Evolutionary conservation across 2,329 filamentous ascomycete species (phyloP).

Genomic region (Hirsutella minnesotensis): DNA sequence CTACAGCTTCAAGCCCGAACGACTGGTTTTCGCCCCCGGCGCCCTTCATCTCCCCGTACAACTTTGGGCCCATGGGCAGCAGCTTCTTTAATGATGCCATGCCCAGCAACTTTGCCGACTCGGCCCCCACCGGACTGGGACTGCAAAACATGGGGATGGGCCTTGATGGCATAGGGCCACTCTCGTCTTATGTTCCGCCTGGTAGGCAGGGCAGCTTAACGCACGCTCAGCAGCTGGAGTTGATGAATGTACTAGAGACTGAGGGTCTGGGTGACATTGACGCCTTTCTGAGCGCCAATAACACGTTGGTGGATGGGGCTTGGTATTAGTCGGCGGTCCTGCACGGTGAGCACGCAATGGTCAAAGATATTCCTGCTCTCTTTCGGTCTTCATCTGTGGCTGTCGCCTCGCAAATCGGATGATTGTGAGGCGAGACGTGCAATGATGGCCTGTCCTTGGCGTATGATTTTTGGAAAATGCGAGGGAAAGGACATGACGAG

Average conservation of each 20-base stretch:
- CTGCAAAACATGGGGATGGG: constrained; percentile 18
- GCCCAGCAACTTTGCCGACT: constrained; percentile 16
- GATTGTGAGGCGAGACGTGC: too few species aligned
- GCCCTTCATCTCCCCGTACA: constrained; percentile 41
- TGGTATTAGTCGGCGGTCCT: constrained; percentile 17
- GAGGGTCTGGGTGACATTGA: constrained; percentile 53
- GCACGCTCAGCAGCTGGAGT: constrained; percentile 69
- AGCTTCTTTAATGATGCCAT: constrained; percentile 29
- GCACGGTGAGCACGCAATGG: too few species aligned
- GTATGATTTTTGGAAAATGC: too few species aligned
- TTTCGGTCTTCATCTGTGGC: too few species aligned
- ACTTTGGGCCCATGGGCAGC: constrained; percentile 29
- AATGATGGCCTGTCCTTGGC: too few species aligned
- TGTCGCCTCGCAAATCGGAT: too few species aligned
- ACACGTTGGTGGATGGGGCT: constrained; percentile 14
- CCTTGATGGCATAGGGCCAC: constrained; percentile 10
- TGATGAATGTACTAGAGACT: constrained; percentile 70
- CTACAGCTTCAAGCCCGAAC: constrained; percentile 26
- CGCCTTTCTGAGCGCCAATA: constrained; percentile 37
- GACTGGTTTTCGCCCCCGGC: constrained; percentile 44
- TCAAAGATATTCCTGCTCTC: too few species aligned
- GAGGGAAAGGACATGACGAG: too few species aligned
- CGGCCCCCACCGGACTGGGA: constrained; percentile 18
- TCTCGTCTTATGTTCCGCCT: constrained; percentile 19
- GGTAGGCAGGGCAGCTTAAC: constrained; percentile 59